These are phyloP conservation scores for Pestalotiopsis sp. DNA, from an alignment of 2,329 filamentous ascomycete genomes.

Conservation along the genomic window DNA sequence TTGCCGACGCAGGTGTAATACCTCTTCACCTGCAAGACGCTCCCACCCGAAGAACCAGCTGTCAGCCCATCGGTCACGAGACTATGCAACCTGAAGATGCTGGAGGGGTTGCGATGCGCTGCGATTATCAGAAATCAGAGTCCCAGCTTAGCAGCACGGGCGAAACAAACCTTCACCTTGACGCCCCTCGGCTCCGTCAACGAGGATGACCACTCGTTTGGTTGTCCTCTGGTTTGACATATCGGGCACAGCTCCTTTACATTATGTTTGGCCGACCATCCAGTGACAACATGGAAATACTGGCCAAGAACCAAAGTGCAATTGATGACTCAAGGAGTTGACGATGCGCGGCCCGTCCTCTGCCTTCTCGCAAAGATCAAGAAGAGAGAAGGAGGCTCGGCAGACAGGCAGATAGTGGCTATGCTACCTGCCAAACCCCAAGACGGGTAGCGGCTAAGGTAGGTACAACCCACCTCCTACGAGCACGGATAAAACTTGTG, in stretches of 20 bases:
- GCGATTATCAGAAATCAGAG: neutral
- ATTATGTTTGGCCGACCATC: neutral
- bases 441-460: neutral
- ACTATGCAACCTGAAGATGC: neutral
- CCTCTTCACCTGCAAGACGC: neutral
- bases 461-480: neutral
- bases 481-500: neutral
- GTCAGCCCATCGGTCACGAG: neutral
- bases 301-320: neutral
- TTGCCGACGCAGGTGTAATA: neutral
- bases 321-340: neutral
- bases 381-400: neutral
- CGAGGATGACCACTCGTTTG: neutral
- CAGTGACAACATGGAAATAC: neutral
- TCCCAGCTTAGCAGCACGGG: neutral
- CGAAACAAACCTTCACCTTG: neutral
- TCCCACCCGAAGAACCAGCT: neutral
- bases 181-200: neutral
- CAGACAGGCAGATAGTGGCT: neutral
- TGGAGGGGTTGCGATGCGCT: neutral
- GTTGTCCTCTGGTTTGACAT: neutral
- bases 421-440: neutral
- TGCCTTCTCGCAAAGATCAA: neutral
- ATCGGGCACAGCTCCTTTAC: neutral
- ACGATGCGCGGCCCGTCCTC: neutral